These are phyloP conservation scores for Angophora floribunda DNA, from an alignment of 345 rosid species.

Conservation along the genomic window DNA sequence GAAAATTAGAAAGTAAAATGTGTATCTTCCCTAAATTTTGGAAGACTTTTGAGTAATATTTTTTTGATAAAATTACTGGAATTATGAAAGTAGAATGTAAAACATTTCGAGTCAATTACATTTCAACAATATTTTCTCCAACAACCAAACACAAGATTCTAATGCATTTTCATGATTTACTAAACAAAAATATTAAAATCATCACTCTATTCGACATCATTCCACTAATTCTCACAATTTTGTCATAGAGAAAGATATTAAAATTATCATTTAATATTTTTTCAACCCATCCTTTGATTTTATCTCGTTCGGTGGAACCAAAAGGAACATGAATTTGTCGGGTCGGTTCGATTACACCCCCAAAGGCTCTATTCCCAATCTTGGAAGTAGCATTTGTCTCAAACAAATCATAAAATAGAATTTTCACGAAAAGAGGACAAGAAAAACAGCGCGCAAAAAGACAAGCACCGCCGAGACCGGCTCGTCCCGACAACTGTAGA, in stretches of 20 bases:
- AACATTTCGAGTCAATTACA: not conserved
- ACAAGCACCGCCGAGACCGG: conserved; percentile 53
- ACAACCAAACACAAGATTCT: not conserved
- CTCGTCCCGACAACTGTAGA: conserved; percentile 40
- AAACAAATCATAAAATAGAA: not conserved
- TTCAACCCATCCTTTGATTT: no score
- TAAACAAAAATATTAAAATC: not conserved
- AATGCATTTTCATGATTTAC: not conserved
- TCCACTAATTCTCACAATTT: not conserved
- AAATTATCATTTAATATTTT: not conserved
- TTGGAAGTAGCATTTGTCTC: not conserved
- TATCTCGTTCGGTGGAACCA: not conserved
- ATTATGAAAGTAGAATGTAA: not conserved
- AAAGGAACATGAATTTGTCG: not conserved
- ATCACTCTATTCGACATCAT: not conserved
- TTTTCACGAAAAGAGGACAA: not conserved
- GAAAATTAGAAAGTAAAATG: not conserved
- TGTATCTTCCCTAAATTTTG: not conserved
- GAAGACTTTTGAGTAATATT: not conserved
- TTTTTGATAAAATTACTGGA: not conserved
- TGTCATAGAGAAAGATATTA: not conserved
- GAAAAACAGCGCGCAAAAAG: conserved; percentile 10
- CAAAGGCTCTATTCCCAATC: not conserved
- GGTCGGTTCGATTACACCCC: not conserved
- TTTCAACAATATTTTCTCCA: not conserved